Base-by-base conservation (phyloP, 2,329 filamentous ascomycete species). In the Talaromyces sp. region DNA sequence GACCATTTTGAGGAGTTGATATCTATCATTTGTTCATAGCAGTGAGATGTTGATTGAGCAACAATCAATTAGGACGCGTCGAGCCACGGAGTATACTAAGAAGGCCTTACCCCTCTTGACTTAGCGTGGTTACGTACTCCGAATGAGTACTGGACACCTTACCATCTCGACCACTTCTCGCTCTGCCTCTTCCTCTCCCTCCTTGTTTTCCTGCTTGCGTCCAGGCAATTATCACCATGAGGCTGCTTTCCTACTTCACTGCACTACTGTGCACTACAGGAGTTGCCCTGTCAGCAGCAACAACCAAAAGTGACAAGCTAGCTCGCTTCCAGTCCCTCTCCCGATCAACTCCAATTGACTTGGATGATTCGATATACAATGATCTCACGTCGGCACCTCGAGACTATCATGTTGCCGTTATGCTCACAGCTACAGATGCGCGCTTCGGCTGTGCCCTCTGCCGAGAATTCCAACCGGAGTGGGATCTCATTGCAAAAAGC, bases 391-490 rank as follows among this genome's bases (percentile, higher is more conserved):
- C 86, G 16, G 80, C 86, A 1, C 92, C 93, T 13, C 88, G 95
- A 70, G 91, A 99, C 79, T 96, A 97, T 78, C 88, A 88, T 45
- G 85, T 90, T 33, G 89, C 89, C 2, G 86, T 99, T 3, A 86
- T 99, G 14, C 82, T 99, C 69, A 99, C 95, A 1, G 95, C 95
- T 43, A 80, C 93, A 73, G 93, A 97, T 70, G 74, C 88, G 37
- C 87, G 92, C 66, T 97, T 91, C 75, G 91, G 90, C 66, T 99
- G 95, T 77, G 83, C 88, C 69, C 83, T 98, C 58, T 99, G 95
- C 78, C 86, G 88, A 61, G 92, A 96, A 62, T 97, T 99, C 78
- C 91, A 97, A 77, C 90, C 93, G 1, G 95, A 99, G 80, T 99
- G 93, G 90, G 91, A 96, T 63, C 79, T 98, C 62, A 81, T 99